Percentiles rank a stretch among this genome's conserved stretches.
These are phyloP conservation scores for Emericellopsis cladophorae DNA, from an alignment of 2,329 filamentous ascomycete genomes.

Conservation along the genomic window DNA sequence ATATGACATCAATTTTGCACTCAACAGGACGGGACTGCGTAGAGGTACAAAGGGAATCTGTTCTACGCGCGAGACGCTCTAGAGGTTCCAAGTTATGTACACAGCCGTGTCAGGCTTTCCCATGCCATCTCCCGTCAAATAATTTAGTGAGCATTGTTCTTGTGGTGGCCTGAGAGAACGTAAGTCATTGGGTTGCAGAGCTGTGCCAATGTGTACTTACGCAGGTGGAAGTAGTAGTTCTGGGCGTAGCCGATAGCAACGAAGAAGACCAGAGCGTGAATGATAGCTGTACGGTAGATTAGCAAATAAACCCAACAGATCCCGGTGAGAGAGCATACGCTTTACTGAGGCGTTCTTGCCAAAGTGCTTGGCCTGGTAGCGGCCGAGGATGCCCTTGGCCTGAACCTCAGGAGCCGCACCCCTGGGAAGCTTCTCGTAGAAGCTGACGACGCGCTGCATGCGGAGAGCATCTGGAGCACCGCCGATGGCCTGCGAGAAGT, in stretches of 20 bases:
- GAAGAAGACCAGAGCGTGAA: slow-evolving; percentile 72
- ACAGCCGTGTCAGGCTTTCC: slow-evolving; percentile 12
- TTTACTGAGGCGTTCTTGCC: slow-evolving; percentile 81
- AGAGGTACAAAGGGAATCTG: slow-evolving; percentile 18
- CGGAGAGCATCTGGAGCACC: slow-evolving; percentile 89
- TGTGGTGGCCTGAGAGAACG: slow-evolving; percentile 73
- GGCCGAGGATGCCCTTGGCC: slow-evolving; percentile 68
- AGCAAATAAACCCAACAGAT: neutral
- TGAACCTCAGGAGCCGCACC: slow-evolving; percentile 76
- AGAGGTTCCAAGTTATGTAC: slow-evolving; percentile 30
- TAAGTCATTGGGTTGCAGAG: slow-evolving; percentile 8
- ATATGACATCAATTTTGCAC: too few species aligned
- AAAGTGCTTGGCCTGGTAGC: slow-evolving; percentile 89
- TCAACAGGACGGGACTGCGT: too few species aligned
- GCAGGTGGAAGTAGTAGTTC: slow-evolving; percentile 99
- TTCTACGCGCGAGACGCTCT: slow-evolving; percentile 21
- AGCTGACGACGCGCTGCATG: slow-evolving; percentile 96
- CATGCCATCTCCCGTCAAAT: too few species aligned
- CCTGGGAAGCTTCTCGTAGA: slow-evolving; percentile 97
- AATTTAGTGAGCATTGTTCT: slow-evolving; percentile 96
- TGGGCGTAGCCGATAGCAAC: slow-evolving; percentile 82
- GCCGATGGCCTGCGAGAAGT: slow-evolving; percentile 67
- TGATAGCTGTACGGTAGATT: slow-evolving; percentile 50
- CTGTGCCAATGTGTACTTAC: slow-evolving; percentile 44
- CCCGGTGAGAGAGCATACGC: slow-evolving; percentile 48